Conservation (phyloP, 805 yeast genomes). For the Lipomyces anomalus region DNA sequence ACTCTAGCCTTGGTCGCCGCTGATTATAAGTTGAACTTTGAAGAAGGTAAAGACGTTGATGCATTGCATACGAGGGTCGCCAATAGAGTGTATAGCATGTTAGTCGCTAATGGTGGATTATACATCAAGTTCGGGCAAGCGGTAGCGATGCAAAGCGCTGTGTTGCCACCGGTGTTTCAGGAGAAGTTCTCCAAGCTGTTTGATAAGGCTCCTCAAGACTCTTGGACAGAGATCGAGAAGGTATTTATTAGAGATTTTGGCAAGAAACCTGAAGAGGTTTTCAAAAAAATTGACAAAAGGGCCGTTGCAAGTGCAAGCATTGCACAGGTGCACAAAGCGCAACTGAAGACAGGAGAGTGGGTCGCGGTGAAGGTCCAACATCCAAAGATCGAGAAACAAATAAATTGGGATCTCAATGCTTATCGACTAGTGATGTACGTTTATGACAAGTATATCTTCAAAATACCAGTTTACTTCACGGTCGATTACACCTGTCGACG, state of each 20-base stretch:
- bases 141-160: constrained; percentile 65
- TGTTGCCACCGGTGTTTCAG: constrained; percentile 62
- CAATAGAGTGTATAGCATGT: constrained; percentile 42
- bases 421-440: constrained; percentile 48
- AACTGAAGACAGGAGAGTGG: constrained; percentile 41
- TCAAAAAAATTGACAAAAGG: constrained; percentile 45
- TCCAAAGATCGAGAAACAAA: constrained; percentile 54
- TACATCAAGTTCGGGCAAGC: constrained; percentile 77
- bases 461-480: constrained; percentile 55
- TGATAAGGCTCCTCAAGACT: constrained; percentile 61
- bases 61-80: constrained; percentile 58
- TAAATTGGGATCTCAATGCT: constrained; percentile 54
- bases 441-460: constrained; percentile 51
- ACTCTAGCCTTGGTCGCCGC: constrained; percentile 48
- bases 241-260: constrained; percentile 34
- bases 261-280: constrained; percentile 40
- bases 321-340: constrained; percentile 63
- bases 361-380: constrained; percentile 70
- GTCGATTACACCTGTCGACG: constrained; percentile 54
- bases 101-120: constrained; percentile 49
- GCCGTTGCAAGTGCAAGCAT: constrained; percentile 74
- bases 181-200: constrained; percentile 52
- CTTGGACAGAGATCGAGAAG: constrained; percentile 38
- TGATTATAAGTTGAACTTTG: constrained; percentile 54
- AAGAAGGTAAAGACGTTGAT: constrained; percentile 42